Evolutionary conservation across 2,329 filamentous ascomycete genomes (phyloP).

Genomic region (Achaetomium macrosporum): DNA sequence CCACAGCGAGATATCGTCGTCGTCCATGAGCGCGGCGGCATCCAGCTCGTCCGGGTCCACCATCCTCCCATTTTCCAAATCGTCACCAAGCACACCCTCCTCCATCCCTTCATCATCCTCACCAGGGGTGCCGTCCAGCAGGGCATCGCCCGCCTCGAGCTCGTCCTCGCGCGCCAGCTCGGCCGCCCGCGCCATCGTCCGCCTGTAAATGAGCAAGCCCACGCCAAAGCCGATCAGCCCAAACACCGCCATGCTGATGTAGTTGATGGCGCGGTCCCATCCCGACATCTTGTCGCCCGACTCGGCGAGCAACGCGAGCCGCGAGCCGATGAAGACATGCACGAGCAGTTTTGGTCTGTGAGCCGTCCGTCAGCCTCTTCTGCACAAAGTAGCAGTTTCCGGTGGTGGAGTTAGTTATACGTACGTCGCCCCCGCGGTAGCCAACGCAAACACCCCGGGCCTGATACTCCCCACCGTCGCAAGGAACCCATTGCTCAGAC

Average conservation of each 20-base stretch:
- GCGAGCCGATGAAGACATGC: constrained; percentile 84
- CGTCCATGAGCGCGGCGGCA: constrained; percentile 50
- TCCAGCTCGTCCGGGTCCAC: constrained; percentile 27
- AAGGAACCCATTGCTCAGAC: constrained; percentile 86
- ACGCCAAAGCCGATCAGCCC: constrained; percentile 66
- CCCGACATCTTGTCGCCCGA: constrained; percentile 75
- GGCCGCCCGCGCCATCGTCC: constrained; percentile 57
- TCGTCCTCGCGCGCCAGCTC: constrained; percentile 48
- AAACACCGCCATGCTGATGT: constrained; percentile 70
- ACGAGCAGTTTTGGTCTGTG: constrained; percentile 76
- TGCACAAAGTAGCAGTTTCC: too few relatives aligned
- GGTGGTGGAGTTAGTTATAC: too few relatives aligned
- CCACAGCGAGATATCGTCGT: constrained; percentile 56
- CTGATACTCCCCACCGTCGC: constrained; percentile 87
- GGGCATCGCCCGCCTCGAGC: constrained; percentile 18
- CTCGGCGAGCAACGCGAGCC: constrained; percentile 78
- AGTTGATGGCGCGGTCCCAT: constrained; percentile 74
- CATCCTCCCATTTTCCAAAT: constrained; percentile 32
- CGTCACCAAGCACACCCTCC: constrained; percentile 38
- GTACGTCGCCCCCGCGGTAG: constrained; percentile 69
- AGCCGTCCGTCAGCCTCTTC: background rate
- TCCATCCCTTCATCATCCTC: constrained; percentile 10
- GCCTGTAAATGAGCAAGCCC: constrained; percentile 77
- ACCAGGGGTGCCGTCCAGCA: constrained; percentile 9
- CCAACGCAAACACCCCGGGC: constrained; percentile 67